These are phyloP conservation scores for Aurantiochytrium sp. DNA, from an alignment of 108 stramenopile genomes.

Conservation along the genomic window DNA sequence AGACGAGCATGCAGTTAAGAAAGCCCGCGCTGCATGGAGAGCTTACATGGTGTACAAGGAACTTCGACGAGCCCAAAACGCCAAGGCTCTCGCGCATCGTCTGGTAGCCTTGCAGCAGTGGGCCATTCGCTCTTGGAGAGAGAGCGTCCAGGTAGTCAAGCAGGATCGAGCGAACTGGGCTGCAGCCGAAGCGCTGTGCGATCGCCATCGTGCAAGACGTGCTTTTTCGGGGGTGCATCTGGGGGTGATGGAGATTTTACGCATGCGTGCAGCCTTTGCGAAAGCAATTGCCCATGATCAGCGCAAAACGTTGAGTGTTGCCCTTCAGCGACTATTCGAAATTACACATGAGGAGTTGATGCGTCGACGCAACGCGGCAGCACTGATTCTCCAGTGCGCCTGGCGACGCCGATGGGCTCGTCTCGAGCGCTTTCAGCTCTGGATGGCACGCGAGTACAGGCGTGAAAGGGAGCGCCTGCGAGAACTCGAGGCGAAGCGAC, in stretches of 20 bases:
- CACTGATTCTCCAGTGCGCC: neutral
- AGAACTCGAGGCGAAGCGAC: neutral
- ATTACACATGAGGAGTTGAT: neutral
- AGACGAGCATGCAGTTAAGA: neutral
- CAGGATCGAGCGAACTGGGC: neutral
- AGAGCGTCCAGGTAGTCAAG: neutral
- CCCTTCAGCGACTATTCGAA: neutral
- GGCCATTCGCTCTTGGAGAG: neutral
- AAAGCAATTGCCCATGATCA: neutral
- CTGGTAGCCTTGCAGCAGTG: neutral
- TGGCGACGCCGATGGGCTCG: neutral
- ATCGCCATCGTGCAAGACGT: neutral
- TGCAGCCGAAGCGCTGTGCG: neutral
- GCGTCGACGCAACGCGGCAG: neutral
- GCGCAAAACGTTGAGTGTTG: neutral
- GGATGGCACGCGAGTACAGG: neutral
- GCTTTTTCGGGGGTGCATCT: neutral
- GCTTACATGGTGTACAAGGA: neutral
- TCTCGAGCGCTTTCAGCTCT: neutral
- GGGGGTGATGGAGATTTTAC: neutral
- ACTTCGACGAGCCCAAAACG: neutral
- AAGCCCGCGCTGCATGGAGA: neutral
- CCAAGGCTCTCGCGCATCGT: neutral
- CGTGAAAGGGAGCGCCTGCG: neutral
- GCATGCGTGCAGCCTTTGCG: neutral